Conservation (phyloP, 768 basidiomycete genomes). For the Mycena belliarum region DNA sequence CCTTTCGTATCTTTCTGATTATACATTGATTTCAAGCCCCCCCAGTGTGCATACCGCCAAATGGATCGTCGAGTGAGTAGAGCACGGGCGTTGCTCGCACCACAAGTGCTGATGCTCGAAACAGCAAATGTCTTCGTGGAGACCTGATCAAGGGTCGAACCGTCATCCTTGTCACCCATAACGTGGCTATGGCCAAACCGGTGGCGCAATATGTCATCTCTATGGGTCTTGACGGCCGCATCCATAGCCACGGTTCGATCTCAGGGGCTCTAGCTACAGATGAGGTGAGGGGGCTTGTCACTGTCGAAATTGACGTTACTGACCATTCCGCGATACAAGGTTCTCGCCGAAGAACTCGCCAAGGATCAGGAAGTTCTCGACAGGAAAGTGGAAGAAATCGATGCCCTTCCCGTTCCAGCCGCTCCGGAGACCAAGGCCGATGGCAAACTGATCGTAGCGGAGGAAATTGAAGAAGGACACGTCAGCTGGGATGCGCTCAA, state of each 20-base stretch:
- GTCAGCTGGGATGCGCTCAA: slow-evolving; percentile 47
- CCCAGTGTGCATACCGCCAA: slow-evolving; percentile 48
- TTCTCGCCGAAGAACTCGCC: slow-evolving; percentile 46
- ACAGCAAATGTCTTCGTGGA: slow-evolving; percentile 42
- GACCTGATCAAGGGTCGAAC: slow-evolving; percentile 45
- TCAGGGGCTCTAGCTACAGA: slow-evolving; percentile 41
- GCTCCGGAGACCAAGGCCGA: slow-evolving; percentile 32
- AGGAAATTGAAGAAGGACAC: slow-evolving; percentile 63
- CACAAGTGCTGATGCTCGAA: background rate
- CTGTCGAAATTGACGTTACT: no score
- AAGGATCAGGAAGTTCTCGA: slow-evolving; percentile 39
- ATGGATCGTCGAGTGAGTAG: slow-evolving; percentile 45
- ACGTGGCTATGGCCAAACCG: slow-evolving; percentile 45
- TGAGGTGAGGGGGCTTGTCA: no score
- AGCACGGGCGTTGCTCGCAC: background rate
- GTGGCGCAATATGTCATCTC: slow-evolving; percentile 49
- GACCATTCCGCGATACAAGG: no score
- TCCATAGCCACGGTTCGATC: slow-evolving; percentile 45
- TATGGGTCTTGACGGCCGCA: slow-evolving; percentile 44
- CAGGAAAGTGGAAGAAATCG: slow-evolving; percentile 21
- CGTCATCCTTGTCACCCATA: slow-evolving; percentile 52
- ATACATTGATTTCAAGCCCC: slow-evolving; percentile 8
- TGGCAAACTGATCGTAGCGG: slow-evolving; percentile 64
- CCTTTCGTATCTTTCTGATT: slow-evolving; percentile 32
- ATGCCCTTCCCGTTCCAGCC: slow-evolving; percentile 13